Evolutionary conservation across 495 filamentous ascomycete genomes (phyloP).

Genomic region (Lindgomyces ingoldianus): DNA sequence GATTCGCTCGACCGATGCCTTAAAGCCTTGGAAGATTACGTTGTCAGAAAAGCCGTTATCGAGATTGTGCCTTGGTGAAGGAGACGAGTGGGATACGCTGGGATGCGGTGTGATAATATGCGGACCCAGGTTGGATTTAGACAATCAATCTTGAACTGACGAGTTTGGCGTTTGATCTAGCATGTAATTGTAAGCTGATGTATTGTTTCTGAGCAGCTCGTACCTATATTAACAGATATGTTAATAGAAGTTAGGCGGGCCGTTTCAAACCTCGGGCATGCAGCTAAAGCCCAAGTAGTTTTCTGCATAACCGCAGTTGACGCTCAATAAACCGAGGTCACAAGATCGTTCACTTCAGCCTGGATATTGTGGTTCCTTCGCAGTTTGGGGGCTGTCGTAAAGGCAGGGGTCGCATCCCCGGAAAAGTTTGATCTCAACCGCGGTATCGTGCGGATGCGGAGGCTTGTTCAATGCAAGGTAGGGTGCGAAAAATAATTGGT

Average conservation of each 20-base stretch:
- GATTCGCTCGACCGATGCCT: not conserved
- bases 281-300: conserved; percentile 1
- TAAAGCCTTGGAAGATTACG: conserved; percentile 1
- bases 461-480: not conserved
- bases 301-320: conserved; percentile 3
- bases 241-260: not conserved
- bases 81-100: not conserved
- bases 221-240: conserved; percentile 11
- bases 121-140: conserved; percentile 8
- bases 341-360: not conserved
- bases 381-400: not conserved
- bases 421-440: not conserved
- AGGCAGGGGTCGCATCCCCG: conserved; percentile 2
- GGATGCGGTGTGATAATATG: conserved; percentile 13
- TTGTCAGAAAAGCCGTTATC: not conserved
- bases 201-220: not conserved
- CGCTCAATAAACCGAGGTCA: conserved; percentile 15
- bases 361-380: not conserved
- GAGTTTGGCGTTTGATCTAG: not conserved
- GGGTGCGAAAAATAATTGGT: not conserved
- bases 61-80: too few species aligned
- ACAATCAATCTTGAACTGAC: not conserved
- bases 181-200: conserved; percentile 14
- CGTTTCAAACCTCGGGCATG: conserved; percentile 3
- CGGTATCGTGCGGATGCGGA: not conserved